These are phyloP conservation scores for Viridothelium virens DNA, from an alignment of 495 filamentous ascomycete genomes.

Conservation along the genomic window DNA sequence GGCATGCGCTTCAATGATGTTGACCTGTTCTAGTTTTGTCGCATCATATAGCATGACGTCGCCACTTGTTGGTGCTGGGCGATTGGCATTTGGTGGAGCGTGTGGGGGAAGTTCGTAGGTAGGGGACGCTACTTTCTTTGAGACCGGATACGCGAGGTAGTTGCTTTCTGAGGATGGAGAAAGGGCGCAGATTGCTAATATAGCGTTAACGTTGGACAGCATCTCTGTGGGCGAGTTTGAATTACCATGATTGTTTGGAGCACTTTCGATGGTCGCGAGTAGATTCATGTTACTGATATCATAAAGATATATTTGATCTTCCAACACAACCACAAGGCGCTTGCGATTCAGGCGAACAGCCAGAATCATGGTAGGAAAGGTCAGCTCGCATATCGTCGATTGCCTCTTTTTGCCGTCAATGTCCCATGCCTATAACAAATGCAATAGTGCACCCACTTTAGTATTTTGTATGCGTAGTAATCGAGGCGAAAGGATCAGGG, in stretches of 20 bases:
- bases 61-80: conserved; percentile 76
- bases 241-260: conserved; percentile 76
- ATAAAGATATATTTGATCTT: conserved; percentile 94
- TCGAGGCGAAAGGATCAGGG: conserved; percentile 79
- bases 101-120: conserved; percentile 66
- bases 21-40: conserved; percentile 76
- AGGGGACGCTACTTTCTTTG: conserved; percentile 60
- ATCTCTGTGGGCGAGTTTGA: background rate
- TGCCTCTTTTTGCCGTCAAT: conserved; percentile 51
- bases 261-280: conserved; percentile 81
- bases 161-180: conserved; percentile 93
- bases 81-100: conserved; percentile 66
- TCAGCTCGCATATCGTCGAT: conserved; percentile 97
- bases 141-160: conserved; percentile 86
- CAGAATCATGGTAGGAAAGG: conserved; percentile 87
- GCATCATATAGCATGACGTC: conserved; percentile 90
- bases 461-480: conserved; percentile 94
- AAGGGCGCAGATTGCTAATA: conserved; percentile 74
- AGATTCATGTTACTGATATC: conserved; percentile 98
- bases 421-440: background rate
- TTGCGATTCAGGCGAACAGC: conserved; percentile 91
- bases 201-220: conserved; percentile 9
- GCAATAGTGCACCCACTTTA: conserved; percentile 54
- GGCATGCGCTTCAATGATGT: conserved; percentile 87
- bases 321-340: conserved; percentile 81